phyloP scores from a whole-genome alignment of 345 rosid genomes.

The Citrus reticulata region DNA sequence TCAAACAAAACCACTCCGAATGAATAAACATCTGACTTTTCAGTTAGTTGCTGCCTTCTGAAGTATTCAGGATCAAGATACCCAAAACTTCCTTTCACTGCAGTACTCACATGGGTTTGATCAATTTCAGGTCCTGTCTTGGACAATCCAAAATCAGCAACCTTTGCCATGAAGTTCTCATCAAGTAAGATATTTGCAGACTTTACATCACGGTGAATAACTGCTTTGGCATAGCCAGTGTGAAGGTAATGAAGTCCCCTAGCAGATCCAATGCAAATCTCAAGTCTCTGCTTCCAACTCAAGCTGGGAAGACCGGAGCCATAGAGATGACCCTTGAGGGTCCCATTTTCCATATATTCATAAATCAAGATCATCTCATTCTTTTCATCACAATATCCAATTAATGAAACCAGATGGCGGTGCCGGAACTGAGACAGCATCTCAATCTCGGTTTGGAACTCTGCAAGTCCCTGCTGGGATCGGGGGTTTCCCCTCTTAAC shows the following conservation, averaged over 20 bases:
- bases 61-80: slow-evolving; percentile 91
- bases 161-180: slow-evolving; percentile 75
- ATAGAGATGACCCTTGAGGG: slow-evolving; percentile 65
- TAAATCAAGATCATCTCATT: slow-evolving; percentile 76
- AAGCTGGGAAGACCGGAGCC: slow-evolving; percentile 56
- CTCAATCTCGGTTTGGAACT: slow-evolving; percentile 78
- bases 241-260: slow-evolving; percentile 76
- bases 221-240: slow-evolving; percentile 64
- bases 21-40: slow-evolving; percentile 88
- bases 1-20: slow-evolving; percentile 91
- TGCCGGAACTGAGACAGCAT: slow-evolving; percentile 80
- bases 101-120: slow-evolving; percentile 95
- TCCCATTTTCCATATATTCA: slow-evolving; percentile 79
- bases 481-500: slow-evolving; percentile 69
- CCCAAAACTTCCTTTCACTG: slow-evolving; percentile 93
- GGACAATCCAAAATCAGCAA: slow-evolving; percentile 85
- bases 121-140: slow-evolving; percentile 90
- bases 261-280: slow-evolving; percentile 68
- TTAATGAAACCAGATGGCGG: slow-evolving; percentile 74
- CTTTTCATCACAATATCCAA: slow-evolving; percentile 78
- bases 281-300: slow-evolving; percentile 66
- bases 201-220: slow-evolving; percentile 73
- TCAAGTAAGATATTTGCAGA: slow-evolving; percentile 74
- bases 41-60: slow-evolving; percentile 86
- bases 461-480: slow-evolving; percentile 78